Conservation (phyloP, 73 alveolate species). For the Halteria grandinella region DNA sequence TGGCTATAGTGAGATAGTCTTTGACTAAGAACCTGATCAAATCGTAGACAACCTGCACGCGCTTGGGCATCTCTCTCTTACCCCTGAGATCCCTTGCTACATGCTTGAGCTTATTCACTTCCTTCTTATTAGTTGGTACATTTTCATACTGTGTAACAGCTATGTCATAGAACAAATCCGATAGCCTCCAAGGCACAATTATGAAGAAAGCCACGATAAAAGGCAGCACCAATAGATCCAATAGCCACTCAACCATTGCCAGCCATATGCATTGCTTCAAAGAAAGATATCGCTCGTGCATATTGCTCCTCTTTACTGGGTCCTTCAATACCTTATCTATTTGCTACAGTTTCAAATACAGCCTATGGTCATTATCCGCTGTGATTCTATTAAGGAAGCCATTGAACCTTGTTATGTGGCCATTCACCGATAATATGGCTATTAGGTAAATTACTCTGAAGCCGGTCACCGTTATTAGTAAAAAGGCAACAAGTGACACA, state of each 20-base stretch:
- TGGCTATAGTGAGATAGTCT: neutral
- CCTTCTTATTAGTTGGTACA: constrained; percentile 31
- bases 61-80: neutral
- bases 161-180: neutral
- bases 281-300: neutral
- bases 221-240: constrained; percentile 24
- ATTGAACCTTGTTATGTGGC: constrained; percentile 9
- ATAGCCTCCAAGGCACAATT: constrained; percentile 18
- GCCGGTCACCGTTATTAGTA: constrained; percentile 9
- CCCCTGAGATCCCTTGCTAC: neutral
- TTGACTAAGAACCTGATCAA: neutral
- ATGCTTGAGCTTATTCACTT: constrained; percentile 1
- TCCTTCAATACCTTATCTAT: neutral
- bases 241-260: constrained; percentile 1
- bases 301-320: neutral
- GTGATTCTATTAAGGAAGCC: constrained; percentile 5
- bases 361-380: too few relatives aligned
- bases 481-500: neutral
- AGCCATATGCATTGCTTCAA: constrained; percentile 16
- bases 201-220: constrained; percentile 20
- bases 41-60: neutral
- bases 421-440: constrained; percentile 31
- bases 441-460: constrained; percentile 9
- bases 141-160: constrained; percentile 38
- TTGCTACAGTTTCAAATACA: neutral